Evolutionary conservation across 495 filamentous ascomycete genomes (phyloP).

Genomic region (Friedmanniomyces endolithicus): DNA sequence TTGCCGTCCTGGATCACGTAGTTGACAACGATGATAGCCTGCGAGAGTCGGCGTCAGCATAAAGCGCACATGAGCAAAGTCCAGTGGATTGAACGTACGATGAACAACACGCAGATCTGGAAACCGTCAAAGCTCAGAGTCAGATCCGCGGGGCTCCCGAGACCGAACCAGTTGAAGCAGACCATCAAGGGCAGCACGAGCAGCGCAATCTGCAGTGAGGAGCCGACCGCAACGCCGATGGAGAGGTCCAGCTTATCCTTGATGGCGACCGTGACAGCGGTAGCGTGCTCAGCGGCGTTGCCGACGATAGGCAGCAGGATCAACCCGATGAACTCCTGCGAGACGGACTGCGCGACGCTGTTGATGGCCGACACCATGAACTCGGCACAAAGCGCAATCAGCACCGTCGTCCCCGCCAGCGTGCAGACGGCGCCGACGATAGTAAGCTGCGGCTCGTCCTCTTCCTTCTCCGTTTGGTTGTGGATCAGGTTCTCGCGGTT

Average conservation of each 20-base stretch:
- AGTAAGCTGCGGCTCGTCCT: constrained; percentile 61
- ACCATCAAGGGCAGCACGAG: constrained; percentile 24
- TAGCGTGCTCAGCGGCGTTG: constrained; percentile 27
- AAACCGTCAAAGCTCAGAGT: constrained; percentile 26
- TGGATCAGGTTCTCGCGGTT: constrained; percentile 37
- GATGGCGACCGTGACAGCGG: constrained; percentile 24
- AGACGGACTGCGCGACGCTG: constrained; percentile 41
- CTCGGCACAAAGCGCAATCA: constrained; percentile 82
- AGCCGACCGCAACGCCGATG: constrained; percentile 26
- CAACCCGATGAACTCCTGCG: constrained; percentile 25
- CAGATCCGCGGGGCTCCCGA: constrained; percentile 18
- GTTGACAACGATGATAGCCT: constrained; percentile 22
- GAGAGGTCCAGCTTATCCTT: constrained; percentile 29
- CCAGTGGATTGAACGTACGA: constrained; percentile 1
- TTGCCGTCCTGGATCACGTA: constrained; percentile 26
- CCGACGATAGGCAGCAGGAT: constrained; percentile 28
- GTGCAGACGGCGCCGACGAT: constrained; percentile 57
- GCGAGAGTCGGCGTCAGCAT: neutral
- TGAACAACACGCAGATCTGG: constrained; percentile 21
- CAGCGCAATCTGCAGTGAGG: constrained; percentile 26
- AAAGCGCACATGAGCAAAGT: neutral
- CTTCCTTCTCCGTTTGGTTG: constrained; percentile 47
- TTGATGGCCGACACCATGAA: constrained; percentile 77
- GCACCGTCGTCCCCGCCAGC: constrained; percentile 55
- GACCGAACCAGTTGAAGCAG: constrained; percentile 24